Conservation (phyloP, 2,329 filamentous ascomycete species). For the Aureobasidium mangrovei region DNA sequence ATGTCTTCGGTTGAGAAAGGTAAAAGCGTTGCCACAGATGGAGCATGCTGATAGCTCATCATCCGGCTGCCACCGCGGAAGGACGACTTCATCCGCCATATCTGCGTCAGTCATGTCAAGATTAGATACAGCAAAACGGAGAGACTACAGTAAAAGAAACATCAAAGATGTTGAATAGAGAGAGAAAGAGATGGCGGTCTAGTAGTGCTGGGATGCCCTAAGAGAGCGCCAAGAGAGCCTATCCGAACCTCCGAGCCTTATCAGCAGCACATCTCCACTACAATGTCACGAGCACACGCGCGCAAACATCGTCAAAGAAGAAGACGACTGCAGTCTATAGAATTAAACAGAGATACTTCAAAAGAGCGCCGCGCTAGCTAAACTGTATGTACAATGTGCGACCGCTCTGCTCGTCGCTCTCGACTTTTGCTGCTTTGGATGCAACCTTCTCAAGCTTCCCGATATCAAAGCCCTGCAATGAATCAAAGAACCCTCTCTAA, state of each 20-base stretch:
- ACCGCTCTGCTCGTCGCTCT: background rate
- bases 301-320: background rate
- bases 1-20: slow-evolving; percentile 80
- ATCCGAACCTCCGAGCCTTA: background rate
- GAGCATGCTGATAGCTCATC: slow-evolving; percentile 72
- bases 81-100: slow-evolving; percentile 35
- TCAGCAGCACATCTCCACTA: too few relatives aligned
- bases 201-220: background rate
- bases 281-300: background rate
- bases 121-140: background rate
- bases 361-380: slow-evolving; percentile 4
- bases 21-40: slow-evolving; percentile 73
- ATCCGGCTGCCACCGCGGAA: slow-evolving; percentile 85
- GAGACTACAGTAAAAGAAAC: background rate
- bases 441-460: too few relatives aligned
- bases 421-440: background rate
- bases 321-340: background rate
- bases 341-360: background rate
- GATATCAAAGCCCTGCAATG: too few relatives aligned
- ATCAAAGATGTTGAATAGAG: background rate
- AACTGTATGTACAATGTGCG: slow-evolving; percentile 2
- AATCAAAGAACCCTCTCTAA: background rate
- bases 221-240: background rate
- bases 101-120: slow-evolving; percentile 3
- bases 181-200: background rate